Evolutionary conservation across 108 stramenopile species (phyloP).

Genomic region (Nitzschia inconspicua): DNA sequence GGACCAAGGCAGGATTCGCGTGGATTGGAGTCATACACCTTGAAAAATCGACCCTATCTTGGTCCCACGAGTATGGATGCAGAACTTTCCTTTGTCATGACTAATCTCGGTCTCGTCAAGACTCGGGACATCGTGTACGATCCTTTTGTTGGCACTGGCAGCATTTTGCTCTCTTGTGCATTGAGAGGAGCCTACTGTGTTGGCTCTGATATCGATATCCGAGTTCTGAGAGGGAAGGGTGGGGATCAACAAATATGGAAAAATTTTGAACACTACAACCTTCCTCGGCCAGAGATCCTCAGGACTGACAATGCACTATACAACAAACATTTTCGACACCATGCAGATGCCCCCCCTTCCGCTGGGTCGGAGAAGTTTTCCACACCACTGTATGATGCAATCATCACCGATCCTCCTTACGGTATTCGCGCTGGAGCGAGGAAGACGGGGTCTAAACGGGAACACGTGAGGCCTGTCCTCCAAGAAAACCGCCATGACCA

Average conservation of each 20-base stretch:
- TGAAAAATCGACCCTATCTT: conserved; percentile 91
- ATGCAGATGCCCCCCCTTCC: background rate
- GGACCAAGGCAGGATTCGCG: conserved; percentile 46
- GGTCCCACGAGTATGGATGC: conserved; percentile 99
- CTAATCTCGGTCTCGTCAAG: conserved; percentile 76
- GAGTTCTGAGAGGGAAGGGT: conserved; percentile 85
- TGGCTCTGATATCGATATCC: conserved; percentile 95
- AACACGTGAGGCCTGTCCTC: conserved; percentile 48
- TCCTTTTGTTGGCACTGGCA: conserved; percentile 98
- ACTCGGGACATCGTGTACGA: conserved; percentile 75
- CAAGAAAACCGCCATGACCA: conserved; percentile 89
- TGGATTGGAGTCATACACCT: conserved; percentile 70
- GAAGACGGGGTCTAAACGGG: conserved; percentile 57
- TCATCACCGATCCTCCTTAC: conserved; percentile 81
- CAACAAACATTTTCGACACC: conserved; percentile 66
- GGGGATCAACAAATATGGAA: conserved; percentile 58
- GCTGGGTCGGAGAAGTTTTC: too few relatives aligned
- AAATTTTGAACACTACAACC: conserved; percentile 87
- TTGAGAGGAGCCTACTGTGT: conserved; percentile 84
- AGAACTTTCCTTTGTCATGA: conserved; percentile 92
- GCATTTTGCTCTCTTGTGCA: conserved; percentile 87
- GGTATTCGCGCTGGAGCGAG: conserved; percentile 96
- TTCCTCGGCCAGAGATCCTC: conserved; percentile 90
- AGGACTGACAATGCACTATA: conserved; percentile 90
- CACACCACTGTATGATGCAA: conserved; percentile 87